Evolutionary conservation across 768 basidiomycete species (phyloP), one percentile per base, ranked within the genome.

Genomic region (Cyclocybe cylindracea): DNA sequence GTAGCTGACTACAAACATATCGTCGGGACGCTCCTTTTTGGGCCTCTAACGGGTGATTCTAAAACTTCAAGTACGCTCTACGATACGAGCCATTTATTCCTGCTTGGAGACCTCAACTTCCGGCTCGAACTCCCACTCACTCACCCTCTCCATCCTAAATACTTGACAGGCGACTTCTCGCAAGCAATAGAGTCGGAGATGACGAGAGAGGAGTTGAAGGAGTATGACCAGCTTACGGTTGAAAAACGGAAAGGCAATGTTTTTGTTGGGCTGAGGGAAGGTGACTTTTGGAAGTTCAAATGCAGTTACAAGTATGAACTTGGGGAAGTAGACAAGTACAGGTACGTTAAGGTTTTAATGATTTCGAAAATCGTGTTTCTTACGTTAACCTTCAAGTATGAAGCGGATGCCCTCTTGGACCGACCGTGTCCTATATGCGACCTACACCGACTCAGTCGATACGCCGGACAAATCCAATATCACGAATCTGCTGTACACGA

Each of bases 81-180:
- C 72, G 76, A 84, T 39, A 89, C 94, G 0, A 91, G 92, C 10
- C 92, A 98, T 66, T 77, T 97, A 1, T 97, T 98, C 77, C 78
- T 97, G 66, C 78, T 97, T 33, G 96, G 96, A 5, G 95, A 98
- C 69, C 80, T 97, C 55, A 98, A 98, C 70, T 97, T 94, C 69
- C 85, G 94, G 11, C 68, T 98, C 11, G 74, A 78, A n/a, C 59
- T 87, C 11, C 86, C 90, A 0, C 56, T 77, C 40, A 70, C 77
- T 18, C 79, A 85, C 62, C 70, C 80, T 19, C 71, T 84, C 18
- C 68, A 66, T 24, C 60, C 62, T 18, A 57, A 63, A 47, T 62
- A 60, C 9, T 66, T 68, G 9, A 58, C 60, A 4, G 44, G 68
- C 9, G 67, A 75, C 31, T 71, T 83, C 49, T 65, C 69, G 36